Evolutionary conservation across 2,329 filamentous ascomycete species (phyloP), one percentile per base, ranked within the genome.

Genomic region (Fusarium euwallaceae): DNA sequence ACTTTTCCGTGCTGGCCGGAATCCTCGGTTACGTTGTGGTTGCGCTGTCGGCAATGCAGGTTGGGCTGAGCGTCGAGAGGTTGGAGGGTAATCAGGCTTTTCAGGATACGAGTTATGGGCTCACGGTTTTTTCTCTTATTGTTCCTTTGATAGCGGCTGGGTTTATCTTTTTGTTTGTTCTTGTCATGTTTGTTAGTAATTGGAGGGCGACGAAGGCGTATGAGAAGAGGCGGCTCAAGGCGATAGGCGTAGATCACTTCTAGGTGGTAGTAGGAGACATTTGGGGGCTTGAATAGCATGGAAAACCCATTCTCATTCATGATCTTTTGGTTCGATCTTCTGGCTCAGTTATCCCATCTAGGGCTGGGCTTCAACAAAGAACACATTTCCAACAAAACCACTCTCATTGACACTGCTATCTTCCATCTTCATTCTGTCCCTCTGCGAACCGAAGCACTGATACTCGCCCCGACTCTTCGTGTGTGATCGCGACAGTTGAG

Each of bases 1-100:
- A 74, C 20, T 74, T 74, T 12, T 72, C 72, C 11, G 72, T 75
- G 3, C 32, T 74, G 32, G 72, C 72, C 24, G 72, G 69, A 60
- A 61, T 74, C 17, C 65, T 74, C 11, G 72, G 72, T 64, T 74
- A 74, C 14, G 72, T 74, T 27, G 72, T 74, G 8, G 69, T 74
- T 29, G 72, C 72, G 4, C 65, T 74, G 16, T 75, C 72, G 2
- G 72, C 72, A 3, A 75, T 74, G 72, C 72, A 74, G 37, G 72
- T 74, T 5, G 72, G 72, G 1, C 8, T 75, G 14, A 24, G 72
- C 1, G 65, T 75, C 8, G 53, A 74, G 10, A 62, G 53, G 4
- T 11, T 74, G 9, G 6, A 53, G 4, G 45, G 66, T 3, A 72
- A 43, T 4, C 20, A 69, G 27, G 39, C 64, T 4, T 74, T 74